phyloP scores from a whole-genome alignment of 164 flowering plant species.

The Euptelea pleiosperma region DNA sequence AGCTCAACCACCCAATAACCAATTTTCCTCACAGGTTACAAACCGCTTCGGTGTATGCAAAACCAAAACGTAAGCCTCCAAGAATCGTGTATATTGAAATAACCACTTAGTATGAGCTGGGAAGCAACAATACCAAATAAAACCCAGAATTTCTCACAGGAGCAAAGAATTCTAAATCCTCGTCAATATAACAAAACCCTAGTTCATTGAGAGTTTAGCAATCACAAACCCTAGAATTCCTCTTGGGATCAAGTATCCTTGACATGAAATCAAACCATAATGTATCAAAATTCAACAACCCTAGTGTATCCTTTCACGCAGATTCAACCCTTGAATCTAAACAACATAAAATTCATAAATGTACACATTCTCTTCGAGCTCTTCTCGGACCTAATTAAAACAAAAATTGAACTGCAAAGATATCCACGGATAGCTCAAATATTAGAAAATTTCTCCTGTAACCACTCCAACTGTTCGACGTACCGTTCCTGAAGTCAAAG shows the following conservation, averaged over 20 bases:
- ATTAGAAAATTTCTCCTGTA: neutral
- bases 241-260: slow-evolving; percentile 4
- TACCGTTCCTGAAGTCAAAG: slow-evolving; percentile 9
- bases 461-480: neutral
- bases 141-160: neutral
- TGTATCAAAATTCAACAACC: slow-evolving; percentile 5
- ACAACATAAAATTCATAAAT: slow-evolving; percentile 1
- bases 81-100: neutral
- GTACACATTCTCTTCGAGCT: slow-evolving; percentile 6
- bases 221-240: slow-evolving; percentile 24
- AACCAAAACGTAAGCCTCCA: neutral
- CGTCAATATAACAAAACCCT: neutral
- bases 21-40: too few relatives aligned
- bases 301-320: too few relatives aligned
- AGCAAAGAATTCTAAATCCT: neutral
- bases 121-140: too few relatives aligned
- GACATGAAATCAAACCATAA: slow-evolving; percentile 16
- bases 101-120: neutral
- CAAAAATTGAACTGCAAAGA: neutral
- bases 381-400: too few relatives aligned
- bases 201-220: neutral
- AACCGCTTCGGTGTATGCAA: too few relatives aligned
- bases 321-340: too few relatives aligned
- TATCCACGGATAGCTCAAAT: neutral
- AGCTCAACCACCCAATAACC: neutral